Conservation (phyloP, 2,329 filamentous ascomycete species). For the Balansia obtecta region DNA sequence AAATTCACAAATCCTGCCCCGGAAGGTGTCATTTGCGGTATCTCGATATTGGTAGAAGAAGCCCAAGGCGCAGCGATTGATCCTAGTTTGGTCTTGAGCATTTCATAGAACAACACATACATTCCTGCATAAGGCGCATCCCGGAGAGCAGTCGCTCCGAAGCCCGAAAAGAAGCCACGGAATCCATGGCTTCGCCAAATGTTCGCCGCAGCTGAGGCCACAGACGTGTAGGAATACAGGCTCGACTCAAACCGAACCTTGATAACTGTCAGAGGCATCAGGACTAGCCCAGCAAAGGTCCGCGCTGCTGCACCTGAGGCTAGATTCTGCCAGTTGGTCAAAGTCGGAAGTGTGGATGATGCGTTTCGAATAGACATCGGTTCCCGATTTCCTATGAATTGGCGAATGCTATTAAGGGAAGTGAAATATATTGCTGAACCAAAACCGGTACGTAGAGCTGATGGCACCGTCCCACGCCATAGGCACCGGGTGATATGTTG, state of each 20-base stretch:
- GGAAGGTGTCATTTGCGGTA: slow-evolving; percentile 17
- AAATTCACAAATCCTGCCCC: slow-evolving; percentile 65
- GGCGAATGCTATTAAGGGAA: slow-evolving; percentile 71
- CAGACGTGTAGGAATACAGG: slow-evolving; percentile 70
- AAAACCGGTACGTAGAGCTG: slow-evolving; percentile 83
- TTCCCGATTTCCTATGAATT: slow-evolving; percentile 31
- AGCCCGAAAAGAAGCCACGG: slow-evolving; percentile 83
- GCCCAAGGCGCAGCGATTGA: slow-evolving; percentile 9
- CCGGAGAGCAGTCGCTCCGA: slow-evolving; percentile 82
- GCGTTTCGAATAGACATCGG: slow-evolving; percentile 14
- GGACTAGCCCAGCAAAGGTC: slow-evolving; percentile 73
- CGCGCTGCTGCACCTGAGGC: slow-evolving; percentile 73
- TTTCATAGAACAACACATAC: slow-evolving; percentile 90
- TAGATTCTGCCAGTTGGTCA: slow-evolving; percentile 77
- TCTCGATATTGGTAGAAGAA: slow-evolving; percentile 8
- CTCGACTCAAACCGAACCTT: slow-evolving; percentile 93
- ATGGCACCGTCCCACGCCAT: slow-evolving; percentile 89
- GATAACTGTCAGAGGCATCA: slow-evolving; percentile 94
- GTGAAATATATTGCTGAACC: slow-evolving; percentile 93
- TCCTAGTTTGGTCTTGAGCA: slow-evolving; percentile 53
- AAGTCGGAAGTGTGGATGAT: slow-evolving; percentile 66
- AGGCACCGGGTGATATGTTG: slow-evolving; percentile 55
- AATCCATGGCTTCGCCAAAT: slow-evolving; percentile 63
- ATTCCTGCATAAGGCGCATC: slow-evolving; percentile 95
- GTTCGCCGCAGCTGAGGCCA: slow-evolving; percentile 59